Conservation (phyloP, 805 yeast genomes). For the Monosporozyma unispora region DNA sequence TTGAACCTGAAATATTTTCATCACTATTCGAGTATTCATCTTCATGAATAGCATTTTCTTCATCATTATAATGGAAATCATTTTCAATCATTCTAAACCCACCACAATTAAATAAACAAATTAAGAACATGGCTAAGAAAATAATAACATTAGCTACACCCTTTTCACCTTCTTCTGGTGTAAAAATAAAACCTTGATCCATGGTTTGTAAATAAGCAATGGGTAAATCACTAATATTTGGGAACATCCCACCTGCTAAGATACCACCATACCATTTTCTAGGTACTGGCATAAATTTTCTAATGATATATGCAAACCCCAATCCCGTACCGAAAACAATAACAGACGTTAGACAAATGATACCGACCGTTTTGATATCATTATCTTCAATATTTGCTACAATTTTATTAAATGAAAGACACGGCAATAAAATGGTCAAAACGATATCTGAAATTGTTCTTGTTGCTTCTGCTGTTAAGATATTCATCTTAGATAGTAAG, state of each 20-base stretch:
- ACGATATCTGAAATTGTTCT: conserved; percentile 57
- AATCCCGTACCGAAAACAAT: conserved; percentile 45
- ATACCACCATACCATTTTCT: conserved; percentile 65
- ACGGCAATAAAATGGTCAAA: conserved; percentile 54
- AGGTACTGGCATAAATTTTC: conserved; percentile 39
- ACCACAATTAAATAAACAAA: conserved; percentile 67
- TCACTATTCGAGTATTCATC: background rate
- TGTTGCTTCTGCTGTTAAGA: conserved; percentile 53
- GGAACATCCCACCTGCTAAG: conserved; percentile 59
- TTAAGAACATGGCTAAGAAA: conserved; percentile 56
- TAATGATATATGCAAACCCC: conserved; percentile 33
- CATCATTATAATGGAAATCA: conserved; percentile 44
- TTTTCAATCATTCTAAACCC: conserved; percentile 58
- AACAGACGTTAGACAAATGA: conserved; percentile 45
- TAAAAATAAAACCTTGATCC: conserved; percentile 51
- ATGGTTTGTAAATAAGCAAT: conserved; percentile 67
- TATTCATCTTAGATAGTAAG: conserved; percentile 45
- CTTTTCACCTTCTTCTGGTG: conserved; percentile 49
- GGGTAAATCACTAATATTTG: conserved; percentile 69
- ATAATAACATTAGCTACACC: conserved; percentile 84
- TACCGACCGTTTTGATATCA: conserved; percentile 64
- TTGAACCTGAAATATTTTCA: background rate
- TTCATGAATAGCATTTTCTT: conserved; percentile 14
- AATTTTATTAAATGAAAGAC: conserved; percentile 54
- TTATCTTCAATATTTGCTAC: conserved; percentile 50